These are phyloP conservation scores for Salix viminalis DNA, from an alignment of 345 rosid species.

Conservation along the genomic window DNA sequence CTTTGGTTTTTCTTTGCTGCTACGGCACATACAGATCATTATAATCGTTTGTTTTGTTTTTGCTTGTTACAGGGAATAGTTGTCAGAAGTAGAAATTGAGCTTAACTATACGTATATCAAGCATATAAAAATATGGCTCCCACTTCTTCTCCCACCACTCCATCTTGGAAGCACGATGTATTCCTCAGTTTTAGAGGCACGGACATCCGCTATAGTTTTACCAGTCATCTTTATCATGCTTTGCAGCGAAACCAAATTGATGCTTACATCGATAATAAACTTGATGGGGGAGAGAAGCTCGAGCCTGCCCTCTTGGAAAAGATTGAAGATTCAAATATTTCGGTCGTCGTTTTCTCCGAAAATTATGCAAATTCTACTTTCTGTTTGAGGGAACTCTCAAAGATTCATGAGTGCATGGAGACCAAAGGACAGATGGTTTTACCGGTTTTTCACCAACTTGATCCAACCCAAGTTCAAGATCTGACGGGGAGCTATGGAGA, in stretches of 20 bases:
- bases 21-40: too few relatives aligned
- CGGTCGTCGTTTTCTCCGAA: background rate
- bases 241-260: background rate
- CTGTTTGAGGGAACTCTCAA: background rate
- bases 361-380: background rate
- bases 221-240: background rate
- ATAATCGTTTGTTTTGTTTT: background rate
- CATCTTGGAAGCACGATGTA: background rate
- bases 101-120: too few relatives aligned
- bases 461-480: background rate
- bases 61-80: too few relatives aligned
- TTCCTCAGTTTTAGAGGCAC: constrained; percentile 1
- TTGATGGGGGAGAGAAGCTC: constrained; percentile 7
- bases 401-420: background rate
- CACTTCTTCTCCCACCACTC: background rate
- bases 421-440: background rate
- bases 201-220: background rate
- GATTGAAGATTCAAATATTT: background rate
- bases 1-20: too few relatives aligned
- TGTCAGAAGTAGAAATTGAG: too few relatives aligned
- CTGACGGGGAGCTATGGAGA: background rate
- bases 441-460: background rate
- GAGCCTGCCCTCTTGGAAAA: background rate
- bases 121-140: background rate
- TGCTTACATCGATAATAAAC: background rate